Evolutionary conservation across 2,329 filamentous ascomycete genomes (phyloP).

Genomic region (Ophiostoma piceae): DNA sequence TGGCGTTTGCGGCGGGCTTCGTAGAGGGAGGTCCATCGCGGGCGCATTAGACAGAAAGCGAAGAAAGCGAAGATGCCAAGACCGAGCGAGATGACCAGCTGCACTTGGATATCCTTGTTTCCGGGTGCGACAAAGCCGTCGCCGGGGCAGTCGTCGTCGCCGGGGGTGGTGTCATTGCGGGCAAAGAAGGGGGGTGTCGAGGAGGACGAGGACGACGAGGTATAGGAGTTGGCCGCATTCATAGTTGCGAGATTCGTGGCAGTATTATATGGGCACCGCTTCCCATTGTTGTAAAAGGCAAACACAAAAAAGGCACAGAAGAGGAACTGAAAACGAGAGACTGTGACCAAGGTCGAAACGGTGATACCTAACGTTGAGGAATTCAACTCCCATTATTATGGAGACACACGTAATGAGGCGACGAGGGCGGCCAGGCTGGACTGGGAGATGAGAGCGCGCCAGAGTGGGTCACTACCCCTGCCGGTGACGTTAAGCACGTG

Average conservation of each 20-base stretch:
- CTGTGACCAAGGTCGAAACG: not conserved
- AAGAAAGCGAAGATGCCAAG: conserved; percentile 68
- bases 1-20: conserved; percentile 72
- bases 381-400: not conserved
- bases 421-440: not conserved
- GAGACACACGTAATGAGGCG: conserved; percentile 9
- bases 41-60: conserved; percentile 76
- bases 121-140: conserved; percentile 35
- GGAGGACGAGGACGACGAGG: not conserved
- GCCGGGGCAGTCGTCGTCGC: conserved; percentile 29
- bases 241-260: not conserved
- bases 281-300: conserved; percentile 3
- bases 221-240: not conserved
- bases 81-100: conserved; percentile 66
- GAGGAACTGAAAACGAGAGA: not conserved
- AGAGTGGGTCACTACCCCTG: not conserved
- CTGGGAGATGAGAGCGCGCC: not conserved
- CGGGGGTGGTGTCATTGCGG: conserved; percentile 4
- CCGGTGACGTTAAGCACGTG: conserved; percentile 13
- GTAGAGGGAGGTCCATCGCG: conserved; percentile 88
- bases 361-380: not conserved
- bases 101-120: conserved; percentile 51
- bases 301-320: not conserved
- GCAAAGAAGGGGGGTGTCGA: conserved; percentile 11
- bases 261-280: not conserved